Evolutionary conservation across 169 alveolate genomes (phyloP), one percentile per base, ranked within the genome.

Genomic region (Babesia ovata): DNA sequence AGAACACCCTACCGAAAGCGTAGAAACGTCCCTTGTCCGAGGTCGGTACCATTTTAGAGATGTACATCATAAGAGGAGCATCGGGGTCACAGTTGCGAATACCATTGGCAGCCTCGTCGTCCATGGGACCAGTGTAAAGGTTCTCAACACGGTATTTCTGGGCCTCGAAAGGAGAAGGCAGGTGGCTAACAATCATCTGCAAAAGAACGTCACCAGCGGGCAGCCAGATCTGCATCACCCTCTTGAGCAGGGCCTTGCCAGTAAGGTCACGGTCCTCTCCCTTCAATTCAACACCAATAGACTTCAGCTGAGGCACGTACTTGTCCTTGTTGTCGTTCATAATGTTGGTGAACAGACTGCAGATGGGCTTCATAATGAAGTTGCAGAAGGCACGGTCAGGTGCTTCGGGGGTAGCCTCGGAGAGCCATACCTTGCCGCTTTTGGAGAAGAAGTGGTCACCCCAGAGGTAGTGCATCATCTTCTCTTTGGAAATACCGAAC

Each of bases 1-100:
- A 97, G 94, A 98, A 98, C 59, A 98, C 99, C 79, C 99, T 97
- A 46, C 99, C 99, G 95, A 98, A 97, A 56, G 99, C 99, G 82
- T 97, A 97, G 98, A 98, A 98, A 66, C 99, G 92, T 36, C 99
- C 99, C 92, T 95, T 96, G 87, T 97, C 99, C 48, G 97, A 89
- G 56, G 99, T 97, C 63, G 99, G 99, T 56, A 97, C 99, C 99
- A 98, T 98, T 91, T 98, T 98, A 46, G 99, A 96, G 79, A 98
- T 97, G 94, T 96, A 97, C 99, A 97, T 96, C 99, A 98, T 96
- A 62, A 97, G 92, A 14, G 99, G 99, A 17, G 99, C 99, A 50
- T 96, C 90, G 28, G 99, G 99, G 83, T 97, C 99, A 92, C 99
- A 97, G 91, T 92, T 94, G 88, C 97, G 95, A 63, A 91, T 88